Evolutionary conservation across 345 rosid genomes (phyloP), one percentile per base, ranked within the genome.

Genomic region (Citrus glauca): DNA sequence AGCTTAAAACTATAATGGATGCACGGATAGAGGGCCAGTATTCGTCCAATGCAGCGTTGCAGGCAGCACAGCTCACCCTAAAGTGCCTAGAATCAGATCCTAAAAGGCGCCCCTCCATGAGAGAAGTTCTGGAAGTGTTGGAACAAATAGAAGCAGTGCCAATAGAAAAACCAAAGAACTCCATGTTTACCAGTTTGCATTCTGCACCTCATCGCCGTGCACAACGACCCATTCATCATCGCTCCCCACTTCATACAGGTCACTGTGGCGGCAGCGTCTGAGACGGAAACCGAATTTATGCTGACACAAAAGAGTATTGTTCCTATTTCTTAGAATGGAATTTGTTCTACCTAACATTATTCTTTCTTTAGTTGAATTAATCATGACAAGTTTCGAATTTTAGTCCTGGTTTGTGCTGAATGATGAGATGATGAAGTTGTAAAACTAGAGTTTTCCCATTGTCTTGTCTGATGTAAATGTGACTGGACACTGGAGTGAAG

Each of bases 71-170:
- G 50, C 84, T 90, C 17, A 66, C 84, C 9, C 73, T 82, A n/a
- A 86, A 76, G 67, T 91, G 92, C 81, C 74, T 87, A 1, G 87
- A 85, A 40, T 1, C 30, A 0, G 89, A 90, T 50, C 96, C 92
- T 9, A 85, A 61, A 75, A 78, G 55, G 69, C 90, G 94, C 7
- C 92, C 92, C 4, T 82, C 88, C 72, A 91, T 90, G 94, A 76
- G 80, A 63, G 88, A 90, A 82, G 96, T 89, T 5, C 60, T 84
- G 53, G 87, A 87, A 33, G 67, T 67, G 9, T 69, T 91, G 75
- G 88, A 85, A 71, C 80, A 73, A 72, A 82, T 91, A 50, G 87
- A 82, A 62, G 81, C 78, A 37, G 82, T 83, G 32, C 81, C 74
- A 45, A 13, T 45, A 76, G 83, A 64, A 45, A 82, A 73, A 71